Evolutionary conservation across 2,329 filamentous ascomycete species (phyloP), one percentile per base, ranked within the genome.

Genomic region (Sclerotinia nivalis): DNA sequence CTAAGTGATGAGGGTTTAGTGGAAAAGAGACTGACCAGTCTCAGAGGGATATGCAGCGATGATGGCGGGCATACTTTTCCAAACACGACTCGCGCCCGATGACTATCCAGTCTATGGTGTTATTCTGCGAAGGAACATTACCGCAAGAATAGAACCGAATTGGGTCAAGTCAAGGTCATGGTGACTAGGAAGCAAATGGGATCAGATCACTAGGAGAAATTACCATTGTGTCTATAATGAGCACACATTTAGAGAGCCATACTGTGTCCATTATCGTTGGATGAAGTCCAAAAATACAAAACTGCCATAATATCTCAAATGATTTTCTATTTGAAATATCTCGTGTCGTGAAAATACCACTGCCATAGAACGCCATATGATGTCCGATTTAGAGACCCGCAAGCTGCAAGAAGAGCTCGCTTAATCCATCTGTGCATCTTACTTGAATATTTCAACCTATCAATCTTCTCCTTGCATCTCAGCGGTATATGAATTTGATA

Each of bases 401-500:
- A 31, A 45, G 20, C 34, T 31, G 56, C 66, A 68, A 68, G 31
- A 68, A 54, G 2, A 25, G 25, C 22, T 22, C 20, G 15, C 20
- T 9, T 22, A 8, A 52, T 50, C n/a, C 22, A 40, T 40, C 34
- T 28, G 18, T 31, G 40, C 45, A 58, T 34, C 9, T n/a, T 15
- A 43, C 45, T 18, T 7, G n/a, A 15, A 28, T 31, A 4, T 20
- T 9, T 31, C 18, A 40, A 20, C 12, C 5, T 18, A 25, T 62
- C 25, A 68, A 22, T 69, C 67, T 49, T 65, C 59, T 55, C 59
- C 59, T 15, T 49, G 49, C 15, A 65, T 47, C 20, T 69, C 59
- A 5, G 50, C 2, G 20, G 28, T 65, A 34, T 55, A 69, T 34
- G 59, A 31, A 49, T 50, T 31, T 8, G 49, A 55, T 70, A 78